Percentiles rank a stretch among this genome's conserved stretches.
phyloP scores from a whole-genome alignment of 164 flowering plant species.

The Nymphaea colorata region DNA sequence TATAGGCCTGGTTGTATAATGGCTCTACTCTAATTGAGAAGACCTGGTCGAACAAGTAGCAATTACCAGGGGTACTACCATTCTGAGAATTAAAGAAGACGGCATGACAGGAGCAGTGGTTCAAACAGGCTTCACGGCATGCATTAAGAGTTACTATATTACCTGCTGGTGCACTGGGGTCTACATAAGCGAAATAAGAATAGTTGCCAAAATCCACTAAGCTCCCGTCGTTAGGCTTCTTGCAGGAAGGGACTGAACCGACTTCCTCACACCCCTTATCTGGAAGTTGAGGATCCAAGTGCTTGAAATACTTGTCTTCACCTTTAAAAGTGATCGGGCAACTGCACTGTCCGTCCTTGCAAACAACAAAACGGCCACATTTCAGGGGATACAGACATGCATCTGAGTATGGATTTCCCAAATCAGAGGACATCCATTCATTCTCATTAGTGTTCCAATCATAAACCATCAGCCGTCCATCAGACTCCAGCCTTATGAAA shows the following conservation, averaged over 20 bases:
- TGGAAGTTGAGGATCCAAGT: neutral
- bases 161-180: neutral
- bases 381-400: neutral
- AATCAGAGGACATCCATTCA: neutral
- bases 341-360: neutral
- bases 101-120: conserved; percentile 1
- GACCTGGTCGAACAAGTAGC: conserved; percentile 3
- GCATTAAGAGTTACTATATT: too few relatives aligned
- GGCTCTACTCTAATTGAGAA: neutral
- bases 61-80: neutral
- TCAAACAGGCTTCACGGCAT: conserved; percentile 4
- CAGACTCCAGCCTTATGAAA: neutral
- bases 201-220: neutral
- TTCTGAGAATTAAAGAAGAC: neutral
- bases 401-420: neutral
- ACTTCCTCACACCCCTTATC: neutral
- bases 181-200: neutral
- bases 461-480: neutral
- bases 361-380: neutral
- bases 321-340: neutral
- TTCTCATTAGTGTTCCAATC: neutral
- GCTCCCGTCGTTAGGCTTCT: neutral
- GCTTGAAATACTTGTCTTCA: neutral
- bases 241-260: neutral
- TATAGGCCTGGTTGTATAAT: neutral